phyloP scores from a whole-genome alignment of 2,329 filamentous ascomycete genomes.

The Fusarium mundagurra region DNA sequence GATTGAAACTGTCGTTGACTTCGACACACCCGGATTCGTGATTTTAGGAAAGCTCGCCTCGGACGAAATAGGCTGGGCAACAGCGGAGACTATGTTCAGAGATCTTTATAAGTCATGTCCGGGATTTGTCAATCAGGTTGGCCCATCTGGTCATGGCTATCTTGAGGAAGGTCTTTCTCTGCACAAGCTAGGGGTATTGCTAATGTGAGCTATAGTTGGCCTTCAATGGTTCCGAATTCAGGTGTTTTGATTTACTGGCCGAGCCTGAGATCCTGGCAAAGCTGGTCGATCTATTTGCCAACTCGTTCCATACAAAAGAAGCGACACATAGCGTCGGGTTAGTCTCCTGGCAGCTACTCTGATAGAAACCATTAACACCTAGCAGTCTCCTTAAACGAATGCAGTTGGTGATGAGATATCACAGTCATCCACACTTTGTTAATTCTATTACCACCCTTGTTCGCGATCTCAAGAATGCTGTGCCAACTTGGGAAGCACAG shows the following conservation, averaged over 20 bases:
- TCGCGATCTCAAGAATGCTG: neutral
- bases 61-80: neutral
- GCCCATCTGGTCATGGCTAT: neutral
- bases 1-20: neutral
- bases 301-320: no score
- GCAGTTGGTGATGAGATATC: accelerated
- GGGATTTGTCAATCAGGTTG: neutral
- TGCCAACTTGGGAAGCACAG: neutral
- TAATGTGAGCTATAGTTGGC: neutral
- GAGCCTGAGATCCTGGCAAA: no score
- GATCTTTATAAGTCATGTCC: neutral
- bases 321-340: neutral
- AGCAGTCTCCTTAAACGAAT: neutral
- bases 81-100: neutral
- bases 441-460: accelerated
- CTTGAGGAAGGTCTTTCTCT: neutral
- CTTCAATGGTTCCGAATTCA: no score
- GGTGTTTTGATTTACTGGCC: no score
- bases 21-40: neutral
- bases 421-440: no score
- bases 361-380: neutral
- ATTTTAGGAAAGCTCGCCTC: neutral
- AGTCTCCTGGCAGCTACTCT: neutral
- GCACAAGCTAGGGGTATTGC: neutral
- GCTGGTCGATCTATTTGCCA: no score